Evolutionary conservation across 768 basidiomycete species (phyloP).

Genomic region (Coprinopsis cinerea): DNA sequence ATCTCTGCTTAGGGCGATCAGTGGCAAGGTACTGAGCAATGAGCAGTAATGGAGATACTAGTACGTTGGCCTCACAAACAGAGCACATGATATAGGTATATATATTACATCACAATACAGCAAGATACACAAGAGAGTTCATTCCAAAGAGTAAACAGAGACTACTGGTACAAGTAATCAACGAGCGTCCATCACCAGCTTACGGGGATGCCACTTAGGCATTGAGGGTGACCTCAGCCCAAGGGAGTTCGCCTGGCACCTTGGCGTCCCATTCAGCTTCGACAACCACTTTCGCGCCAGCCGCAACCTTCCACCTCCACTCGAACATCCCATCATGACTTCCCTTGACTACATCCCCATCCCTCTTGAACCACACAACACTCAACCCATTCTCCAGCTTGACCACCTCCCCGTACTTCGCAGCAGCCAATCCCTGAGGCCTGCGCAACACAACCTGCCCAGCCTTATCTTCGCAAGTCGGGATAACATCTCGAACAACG

Average conservation of each 20-base stretch:
- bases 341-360: constrained; percentile 37
- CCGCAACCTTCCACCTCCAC: constrained; percentile 43
- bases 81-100: too few relatives aligned
- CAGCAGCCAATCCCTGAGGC: constrained; percentile 41
- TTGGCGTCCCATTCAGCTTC: constrained; percentile 50
- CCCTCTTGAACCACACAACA: constrained; percentile 23
- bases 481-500: constrained; percentile 43
- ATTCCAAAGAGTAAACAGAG: too few relatives aligned
- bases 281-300: constrained; percentile 36
- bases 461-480: constrained; percentile 33
- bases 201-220: not conserved
- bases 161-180: too few relatives aligned
- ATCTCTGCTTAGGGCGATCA: too few relatives aligned
- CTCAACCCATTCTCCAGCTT: constrained; percentile 23
- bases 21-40: too few relatives aligned
- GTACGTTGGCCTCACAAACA: too few relatives aligned
- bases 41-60: too few relatives aligned
- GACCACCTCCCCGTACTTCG: constrained; percentile 34
- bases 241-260: constrained; percentile 15
- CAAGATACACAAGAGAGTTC: too few relatives aligned
- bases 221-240: not conserved
- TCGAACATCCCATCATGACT: constrained; percentile 53
- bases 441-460: constrained; percentile 40
- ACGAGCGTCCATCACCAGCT: not conserved
- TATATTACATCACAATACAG: too few relatives aligned